Conservation (phyloP, 345 rosid genomes). For the Arabidopsis thaliana region TAIR10.1 NC_003070.9:11262001-11262500, state of each 20-base stretch:
- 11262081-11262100: constrained; percentile 39
- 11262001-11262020: constrained; percentile 34
- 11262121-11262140: constrained; percentile 38
- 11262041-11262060: constrained; percentile 24
- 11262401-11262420: constrained; percentile 33
- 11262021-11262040: constrained; percentile 23
- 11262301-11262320: constrained; percentile 22
- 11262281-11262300: constrained; percentile 35
- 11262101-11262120: constrained; percentile 39
- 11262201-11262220: constrained; percentile 40
- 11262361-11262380: constrained; percentile 37
- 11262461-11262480: constrained; percentile 72
- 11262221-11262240: constrained; percentile 5
- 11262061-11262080: constrained; percentile 30
- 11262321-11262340: constrained; percentile 31
- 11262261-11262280: constrained; percentile 1
- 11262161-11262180: constrained; percentile 21
- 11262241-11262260: constrained; percentile 36
- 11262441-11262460: constrained; percentile 84
- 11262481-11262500: constrained; percentile 55
- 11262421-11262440: constrained; percentile 48
- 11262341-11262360: constrained; percentile 33
- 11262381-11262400: background rate
- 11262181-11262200: constrained; percentile 38
- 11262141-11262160: constrained; percentile 39